These are phyloP conservation scores for Hypoxylon sp. DNA, from an alignment of 2,329 filamentous ascomycete species.

Conservation along the genomic window DNA sequence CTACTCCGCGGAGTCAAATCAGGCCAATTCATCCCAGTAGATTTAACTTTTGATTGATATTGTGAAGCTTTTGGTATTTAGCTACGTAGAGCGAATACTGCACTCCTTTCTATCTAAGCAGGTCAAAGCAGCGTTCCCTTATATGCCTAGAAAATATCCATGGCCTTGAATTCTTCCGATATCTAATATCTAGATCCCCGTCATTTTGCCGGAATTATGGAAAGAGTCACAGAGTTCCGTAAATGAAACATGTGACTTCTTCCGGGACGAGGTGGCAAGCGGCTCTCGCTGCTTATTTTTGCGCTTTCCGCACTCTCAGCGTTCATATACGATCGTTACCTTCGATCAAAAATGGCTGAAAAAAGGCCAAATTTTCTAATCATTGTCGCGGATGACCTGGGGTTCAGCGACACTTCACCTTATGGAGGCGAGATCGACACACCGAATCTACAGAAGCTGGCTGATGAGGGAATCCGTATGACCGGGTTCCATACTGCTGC, in stretches of 20 bases:
- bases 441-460: conserved; percentile 69
- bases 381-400: conserved; percentile 62
- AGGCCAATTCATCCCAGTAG: background rate
- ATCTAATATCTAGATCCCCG: conserved; percentile 23
- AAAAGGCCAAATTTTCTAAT: conserved; percentile 62
- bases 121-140: conserved; percentile 9
- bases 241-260: conserved; percentile 36
- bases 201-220: conserved; percentile 39
- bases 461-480: conserved; percentile 66
- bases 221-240: conserved; percentile 18
- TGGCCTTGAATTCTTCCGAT: conserved; percentile 34
- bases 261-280: conserved; percentile 16
- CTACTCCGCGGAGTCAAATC: background rate
- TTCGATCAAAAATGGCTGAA: conserved; percentile 33
- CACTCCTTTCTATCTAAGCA: background rate
- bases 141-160: conserved; percentile 31
- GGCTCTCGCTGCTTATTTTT: conserved; percentile 25
- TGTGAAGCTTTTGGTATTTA: background rate
- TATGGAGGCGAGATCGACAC: conserved; percentile 73
- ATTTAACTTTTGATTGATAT: background rate
- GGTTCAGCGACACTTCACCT: conserved; percentile 62
- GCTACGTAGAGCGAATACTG: background rate
- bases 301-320: conserved; percentile 33
- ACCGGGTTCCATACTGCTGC: conserved; percentile 73
- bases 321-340: conserved; percentile 27